Percentiles rank a stretch among this genome's conserved stretches.
phyloP scores from a whole-genome alignment of 2,329 filamentous ascomycete genomes.

The Penicillium sp. region DNA sequence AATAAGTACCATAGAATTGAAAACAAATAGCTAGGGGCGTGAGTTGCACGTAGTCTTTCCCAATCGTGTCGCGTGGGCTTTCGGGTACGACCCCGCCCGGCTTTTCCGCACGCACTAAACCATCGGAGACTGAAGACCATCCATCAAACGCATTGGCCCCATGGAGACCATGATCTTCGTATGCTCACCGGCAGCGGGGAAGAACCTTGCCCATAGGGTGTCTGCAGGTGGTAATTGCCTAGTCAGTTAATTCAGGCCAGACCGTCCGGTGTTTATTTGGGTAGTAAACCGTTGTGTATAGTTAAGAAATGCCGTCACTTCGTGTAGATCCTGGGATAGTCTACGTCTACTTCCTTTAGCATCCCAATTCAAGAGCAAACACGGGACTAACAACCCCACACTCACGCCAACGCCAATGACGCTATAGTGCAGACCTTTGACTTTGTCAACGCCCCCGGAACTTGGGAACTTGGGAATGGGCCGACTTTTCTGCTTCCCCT shows the following conservation, averaged over 20 bases:
- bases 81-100: too few relatives aligned
- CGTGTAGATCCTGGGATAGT: background rate
- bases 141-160: background rate
- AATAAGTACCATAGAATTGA: background rate
- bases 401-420: slow-evolving; percentile 7
- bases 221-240: background rate
- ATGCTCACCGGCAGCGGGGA: background rate
- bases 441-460: background rate
- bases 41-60: background rate
- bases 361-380: background rate
- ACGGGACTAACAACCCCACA: background rate
- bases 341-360: background rate
- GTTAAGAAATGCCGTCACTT: background rate
- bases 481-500: slow-evolving; percentile 4
- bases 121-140: background rate
- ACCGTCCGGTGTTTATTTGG: background rate
- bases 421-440: slow-evolving; percentile 7
- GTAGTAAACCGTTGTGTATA: background rate
- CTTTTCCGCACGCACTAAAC: background rate
- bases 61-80: too few relatives aligned
- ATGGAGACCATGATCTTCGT: background rate
- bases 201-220: background rate
- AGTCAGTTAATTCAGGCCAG: too few relatives aligned
- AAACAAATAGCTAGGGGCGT: background rate
- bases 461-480: background rate